phyloP scores from a whole-genome alignment of 129 eudicot species.

The Sambucus nigra region DNA sequence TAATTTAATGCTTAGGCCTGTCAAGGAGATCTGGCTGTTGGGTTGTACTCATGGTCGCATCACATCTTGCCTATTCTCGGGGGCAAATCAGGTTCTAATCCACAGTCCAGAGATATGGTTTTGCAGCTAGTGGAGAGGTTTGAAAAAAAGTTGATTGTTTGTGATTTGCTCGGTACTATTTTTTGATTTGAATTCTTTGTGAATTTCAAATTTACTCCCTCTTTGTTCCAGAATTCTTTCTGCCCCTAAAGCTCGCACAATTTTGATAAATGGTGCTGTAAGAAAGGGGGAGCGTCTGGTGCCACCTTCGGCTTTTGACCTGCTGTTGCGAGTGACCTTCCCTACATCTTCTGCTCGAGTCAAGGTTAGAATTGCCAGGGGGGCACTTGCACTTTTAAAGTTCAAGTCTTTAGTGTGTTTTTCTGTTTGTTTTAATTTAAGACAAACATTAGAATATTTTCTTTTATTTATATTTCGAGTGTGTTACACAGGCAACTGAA shows the following conservation, averaged over 20 bases:
- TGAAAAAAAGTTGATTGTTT: constrained; percentile 1
- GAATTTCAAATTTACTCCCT: not conserved
- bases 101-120: constrained; percentile 77
- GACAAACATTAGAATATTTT: not conserved
- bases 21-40: constrained; percentile 76
- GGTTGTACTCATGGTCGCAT: constrained; percentile 78
- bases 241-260: constrained; percentile 77
- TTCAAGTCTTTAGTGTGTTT: too few relatives aligned
- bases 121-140: constrained; percentile 90
- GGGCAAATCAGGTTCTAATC: constrained; percentile 81
- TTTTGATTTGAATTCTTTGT: not conserved
- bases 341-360: constrained; percentile 71
- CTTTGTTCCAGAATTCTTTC: constrained; percentile 52
- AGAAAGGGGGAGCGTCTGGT: constrained; percentile 87
- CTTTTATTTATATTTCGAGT: not conserved
- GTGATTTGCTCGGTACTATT: not conserved
- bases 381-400: not conserved
- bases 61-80: constrained; percentile 60
- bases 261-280: constrained; percentile 73
- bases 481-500: constrained; percentile 68
- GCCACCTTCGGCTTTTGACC: constrained; percentile 76
- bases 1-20: constrained; percentile 37
- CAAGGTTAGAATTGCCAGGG: constrained; percentile 40
- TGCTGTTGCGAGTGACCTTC: constrained; percentile 56
- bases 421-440: not conserved